Evolutionary conservation across 192 early-diverging fungal genomes (phyloP).

Genomic region (Backusella parvicylindrica): DNA sequence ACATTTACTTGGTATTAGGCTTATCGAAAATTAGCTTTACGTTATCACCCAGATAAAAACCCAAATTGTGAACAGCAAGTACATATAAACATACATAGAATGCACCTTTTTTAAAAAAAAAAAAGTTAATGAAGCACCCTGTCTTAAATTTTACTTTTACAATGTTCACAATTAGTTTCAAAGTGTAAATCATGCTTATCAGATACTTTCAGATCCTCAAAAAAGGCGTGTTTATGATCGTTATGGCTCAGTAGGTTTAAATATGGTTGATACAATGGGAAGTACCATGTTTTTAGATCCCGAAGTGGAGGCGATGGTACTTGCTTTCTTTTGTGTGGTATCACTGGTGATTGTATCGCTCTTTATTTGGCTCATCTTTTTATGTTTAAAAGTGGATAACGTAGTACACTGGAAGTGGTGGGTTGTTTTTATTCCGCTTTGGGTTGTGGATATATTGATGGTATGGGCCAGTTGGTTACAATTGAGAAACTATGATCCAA

Average conservation of each 20-base stretch:
- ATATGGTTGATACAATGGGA: conserved; percentile 59
- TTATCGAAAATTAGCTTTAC: conserved; percentile 41
- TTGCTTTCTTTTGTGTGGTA: conserved; percentile 48
- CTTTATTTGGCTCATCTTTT: conserved; percentile 75
- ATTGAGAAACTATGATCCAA: background rate
- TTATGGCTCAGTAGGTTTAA: conserved; percentile 70
- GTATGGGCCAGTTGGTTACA: conserved; percentile 16
- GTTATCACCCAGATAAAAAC: conserved; percentile 63
- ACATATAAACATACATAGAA: background rate
- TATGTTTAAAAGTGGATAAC: conserved; percentile 69
- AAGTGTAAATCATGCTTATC: conserved; percentile 75
- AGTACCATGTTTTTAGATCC: conserved; percentile 59
- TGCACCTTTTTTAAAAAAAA: background rate
- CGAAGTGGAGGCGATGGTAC: conserved; percentile 56
- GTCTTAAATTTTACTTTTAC: background rate
- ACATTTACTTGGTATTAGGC: background rate
- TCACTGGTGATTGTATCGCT: conserved; percentile 54
- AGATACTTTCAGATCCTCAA: conserved; percentile 62
- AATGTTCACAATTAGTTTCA: conserved; percentile 56
- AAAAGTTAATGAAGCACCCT: too few species aligned
- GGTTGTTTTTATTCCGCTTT: conserved; percentile 79
- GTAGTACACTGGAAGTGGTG: conserved; percentile 61
- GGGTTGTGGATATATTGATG: conserved; percentile 55
- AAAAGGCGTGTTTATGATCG: conserved; percentile 84
- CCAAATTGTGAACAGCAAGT: conserved; percentile 17